Percentiles rank a stretch among this genome's conserved stretches.
phyloP scores from a whole-genome alignment of 2,329 filamentous ascomycete genomes.

The Didymella segeticola region DNA sequence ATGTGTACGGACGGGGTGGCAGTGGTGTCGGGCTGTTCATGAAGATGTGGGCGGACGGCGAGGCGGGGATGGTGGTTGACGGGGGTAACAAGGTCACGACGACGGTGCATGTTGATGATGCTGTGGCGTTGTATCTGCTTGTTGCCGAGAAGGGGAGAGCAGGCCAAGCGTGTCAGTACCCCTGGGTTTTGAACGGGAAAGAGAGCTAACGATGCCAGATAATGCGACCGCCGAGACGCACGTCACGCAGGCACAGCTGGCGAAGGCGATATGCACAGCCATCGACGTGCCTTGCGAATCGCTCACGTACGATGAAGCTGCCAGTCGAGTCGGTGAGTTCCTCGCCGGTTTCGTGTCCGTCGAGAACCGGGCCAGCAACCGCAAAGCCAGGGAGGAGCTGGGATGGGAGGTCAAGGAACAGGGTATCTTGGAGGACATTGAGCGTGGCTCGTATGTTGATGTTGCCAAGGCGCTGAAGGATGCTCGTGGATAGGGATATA shows the following conservation, averaged over 20 bases:
- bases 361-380: conserved; percentile 45
- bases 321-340: conserved; percentile 35
- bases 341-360: conserved; percentile 45
- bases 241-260: conserved; percentile 43
- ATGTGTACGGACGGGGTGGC: conserved; percentile 54
- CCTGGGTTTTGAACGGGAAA: no score
- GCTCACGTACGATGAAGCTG: conserved; percentile 36
- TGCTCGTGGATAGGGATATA: no score
- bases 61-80: conserved; percentile 33
- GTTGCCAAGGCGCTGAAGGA: conserved; percentile 1
- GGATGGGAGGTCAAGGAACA: conserved; percentile 47
- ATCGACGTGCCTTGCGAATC: conserved; percentile 26
- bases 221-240: conserved; percentile 43
- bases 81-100: conserved; percentile 33
- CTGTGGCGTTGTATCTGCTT: conserved; percentile 51
- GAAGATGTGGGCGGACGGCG: conserved; percentile 42
- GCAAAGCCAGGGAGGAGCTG: conserved; percentile 49
- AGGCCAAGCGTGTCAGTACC: conserved; percentile 40
- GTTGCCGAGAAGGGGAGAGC: conserved; percentile 45
- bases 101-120: conserved; percentile 55
- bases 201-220: not conserved
- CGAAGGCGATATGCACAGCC: conserved; percentile 35
- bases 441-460: conserved; percentile 24
- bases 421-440: conserved; percentile 48
- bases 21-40: conserved; percentile 42